These are phyloP conservation scores for Lathyrus oleraceus DNA, from an alignment of 306 rosid species.

Conservation along the genomic window DNA sequence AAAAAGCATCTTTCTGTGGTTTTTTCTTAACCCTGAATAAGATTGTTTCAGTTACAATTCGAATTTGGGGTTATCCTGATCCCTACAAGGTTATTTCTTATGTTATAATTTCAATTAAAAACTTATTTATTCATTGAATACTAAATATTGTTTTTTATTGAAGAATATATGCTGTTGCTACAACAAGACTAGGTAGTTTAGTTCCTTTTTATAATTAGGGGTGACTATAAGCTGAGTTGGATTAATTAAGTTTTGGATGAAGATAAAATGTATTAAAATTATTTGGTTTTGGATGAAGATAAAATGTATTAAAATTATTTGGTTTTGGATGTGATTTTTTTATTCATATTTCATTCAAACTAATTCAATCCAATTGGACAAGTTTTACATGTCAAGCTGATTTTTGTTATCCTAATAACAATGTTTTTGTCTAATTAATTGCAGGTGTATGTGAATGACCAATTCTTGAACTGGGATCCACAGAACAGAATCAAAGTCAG, in stretches of 20 bases:
- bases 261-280: background rate
- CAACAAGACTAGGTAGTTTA: background rate
- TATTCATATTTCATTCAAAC: background rate
- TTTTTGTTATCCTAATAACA: background rate
- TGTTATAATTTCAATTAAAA: background rate
- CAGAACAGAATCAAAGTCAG: conserved; percentile 83
- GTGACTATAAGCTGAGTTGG: background rate
- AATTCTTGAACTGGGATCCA: conserved; percentile 88
- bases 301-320: background rate
- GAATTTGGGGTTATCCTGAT: background rate
- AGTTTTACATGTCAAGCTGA: background rate
- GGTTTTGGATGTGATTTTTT: background rate
- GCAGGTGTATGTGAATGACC: conserved; percentile 90
- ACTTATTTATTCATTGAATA: background rate
- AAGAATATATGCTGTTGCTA: background rate
- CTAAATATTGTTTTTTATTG: background rate
- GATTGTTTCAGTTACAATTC: background rate
- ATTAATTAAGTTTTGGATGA: background rate
- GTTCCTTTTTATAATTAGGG: background rate
- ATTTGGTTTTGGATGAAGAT: background rate
- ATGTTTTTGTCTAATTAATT: background rate
- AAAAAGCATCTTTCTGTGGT: background rate
- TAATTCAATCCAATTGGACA: conserved; percentile 5
- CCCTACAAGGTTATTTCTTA: background rate
- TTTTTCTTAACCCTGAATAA: background rate